These are phyloP conservation scores for Phytophthora colocasiae DNA, from an alignment of 352 stramenopile genomes.

Conservation along the genomic window DNA sequence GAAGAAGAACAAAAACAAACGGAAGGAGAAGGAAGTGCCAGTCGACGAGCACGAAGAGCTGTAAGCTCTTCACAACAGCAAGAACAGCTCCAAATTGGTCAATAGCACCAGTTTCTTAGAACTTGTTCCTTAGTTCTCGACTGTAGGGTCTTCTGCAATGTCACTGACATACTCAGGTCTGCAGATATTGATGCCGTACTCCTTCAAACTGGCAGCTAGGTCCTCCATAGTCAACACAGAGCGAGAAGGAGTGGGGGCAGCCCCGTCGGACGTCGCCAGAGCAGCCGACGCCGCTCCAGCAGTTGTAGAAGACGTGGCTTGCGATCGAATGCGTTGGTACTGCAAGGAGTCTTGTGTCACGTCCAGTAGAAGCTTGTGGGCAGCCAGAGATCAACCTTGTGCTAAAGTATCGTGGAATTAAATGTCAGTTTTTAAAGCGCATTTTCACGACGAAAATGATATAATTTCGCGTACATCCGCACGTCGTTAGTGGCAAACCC, in stretches of 20 bases:
- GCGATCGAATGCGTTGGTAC: constrained; percentile 73
- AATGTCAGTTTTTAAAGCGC: constrained; percentile 5
- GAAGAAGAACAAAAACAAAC: constrained; percentile 30
- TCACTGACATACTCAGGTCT: constrained; percentile 87
- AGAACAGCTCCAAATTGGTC: constrained; percentile 1
- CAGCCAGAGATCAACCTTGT: constrained; percentile 68
- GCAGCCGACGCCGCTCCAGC: constrained; percentile 6
- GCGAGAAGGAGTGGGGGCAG: constrained; percentile 22
- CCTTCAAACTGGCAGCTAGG: constrained; percentile 73
- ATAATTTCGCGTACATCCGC: too few relatives aligned
- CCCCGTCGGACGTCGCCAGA: constrained; percentile 17
- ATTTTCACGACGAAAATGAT: too few relatives aligned
- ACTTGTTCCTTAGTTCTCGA: constrained; percentile 9
- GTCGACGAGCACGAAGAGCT: constrained; percentile 50
- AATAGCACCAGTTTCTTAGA: constrained; percentile 13
- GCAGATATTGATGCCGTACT: constrained; percentile 83
- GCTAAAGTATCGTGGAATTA: constrained; percentile 40
- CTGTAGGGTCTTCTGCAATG: constrained; percentile 39
- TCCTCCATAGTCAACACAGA: constrained; percentile 81
- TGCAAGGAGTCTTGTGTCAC: constrained; percentile 83
- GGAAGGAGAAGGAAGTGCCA: constrained; percentile 25
- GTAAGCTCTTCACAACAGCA: constrained; percentile 12
- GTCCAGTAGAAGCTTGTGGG: constrained; percentile 84
- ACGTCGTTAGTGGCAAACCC: constrained; percentile 76
- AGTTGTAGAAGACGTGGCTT: constrained; percentile 24